Evolutionary conservation across 208 protist species (phyloP).

Genomic region (Acanthamoeba healyi): DNA sequence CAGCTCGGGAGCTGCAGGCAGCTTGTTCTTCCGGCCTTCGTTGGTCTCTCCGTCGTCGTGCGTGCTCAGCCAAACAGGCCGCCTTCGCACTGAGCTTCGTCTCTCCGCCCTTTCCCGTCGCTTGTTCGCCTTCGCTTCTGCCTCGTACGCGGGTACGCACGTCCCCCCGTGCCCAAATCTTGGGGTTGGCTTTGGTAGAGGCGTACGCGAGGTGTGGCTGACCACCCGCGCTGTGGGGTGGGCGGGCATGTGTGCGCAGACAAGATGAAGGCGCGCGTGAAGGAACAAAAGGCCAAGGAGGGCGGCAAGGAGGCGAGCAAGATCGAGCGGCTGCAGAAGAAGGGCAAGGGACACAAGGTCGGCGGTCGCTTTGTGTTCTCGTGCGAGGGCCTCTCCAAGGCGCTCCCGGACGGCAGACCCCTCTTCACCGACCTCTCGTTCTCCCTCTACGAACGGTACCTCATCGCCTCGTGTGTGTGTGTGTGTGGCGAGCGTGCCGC

Average conservation of each 20-base stretch:
- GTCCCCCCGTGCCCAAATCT: too few relatives aligned
- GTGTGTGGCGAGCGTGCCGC: too few relatives aligned
- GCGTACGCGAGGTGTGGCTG: too few relatives aligned
- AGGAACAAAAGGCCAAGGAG: neutral
- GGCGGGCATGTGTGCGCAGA: too few relatives aligned
- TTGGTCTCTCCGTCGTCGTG: too few relatives aligned
- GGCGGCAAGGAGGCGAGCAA: neutral
- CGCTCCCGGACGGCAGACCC: neutral
- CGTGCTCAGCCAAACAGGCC: too few relatives aligned
- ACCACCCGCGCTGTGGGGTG: too few relatives aligned
- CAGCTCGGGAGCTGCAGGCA: too few relatives aligned
- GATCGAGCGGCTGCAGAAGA: neutral
- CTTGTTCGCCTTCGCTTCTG: neutral
- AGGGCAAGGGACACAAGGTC: neutral
- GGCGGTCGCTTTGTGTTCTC: neutral
- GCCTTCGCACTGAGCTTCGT: neutral
- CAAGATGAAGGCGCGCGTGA: neutral
- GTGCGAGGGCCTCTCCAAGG: slow-evolving; percentile 23
- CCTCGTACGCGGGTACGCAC: neutral
- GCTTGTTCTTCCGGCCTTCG: too few relatives aligned
- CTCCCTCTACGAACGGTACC: slow-evolving; percentile 21
- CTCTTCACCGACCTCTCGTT: slow-evolving; percentile 33
- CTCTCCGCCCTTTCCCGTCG: neutral
- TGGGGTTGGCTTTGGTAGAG: too few relatives aligned
- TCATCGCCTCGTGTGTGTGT: neutral